Base-by-base conservation (phyloP, 495 filamentous ascomycete species). In the Trypethelium eluteriae region DNA sequence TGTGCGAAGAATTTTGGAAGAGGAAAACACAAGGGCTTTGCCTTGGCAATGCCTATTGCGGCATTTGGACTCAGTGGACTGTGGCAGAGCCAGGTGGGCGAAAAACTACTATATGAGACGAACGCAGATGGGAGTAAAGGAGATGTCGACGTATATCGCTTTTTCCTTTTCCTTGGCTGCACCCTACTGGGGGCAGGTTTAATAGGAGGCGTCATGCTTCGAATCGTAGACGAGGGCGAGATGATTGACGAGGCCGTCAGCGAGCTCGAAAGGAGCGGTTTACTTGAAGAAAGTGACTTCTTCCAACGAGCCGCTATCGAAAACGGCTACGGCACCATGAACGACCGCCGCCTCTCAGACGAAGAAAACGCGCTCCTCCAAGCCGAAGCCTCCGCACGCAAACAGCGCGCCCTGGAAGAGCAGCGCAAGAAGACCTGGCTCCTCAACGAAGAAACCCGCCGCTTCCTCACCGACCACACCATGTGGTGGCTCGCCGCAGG, bases 1-100 rank as follows among this genome's bases (percentile, higher is more conserved):
- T 96, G 92, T 67, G 94, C 93, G 35, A 98, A 98, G 84, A 98
- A 96, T 76, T 97, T 98, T 75, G 91, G 93, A 25, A 81, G 87
- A 47, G 90, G 92, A 2, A 92, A 88, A 73, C 85, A 95, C 71
- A 89, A 92, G 74, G 93, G 94, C 0, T 75, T 98, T 65, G 92
- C 95, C 72, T 79, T 98, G 64, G 93, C 93, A 34, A 76, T 90
- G 63, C 94, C 94, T 6, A 97, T 98, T 79, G 91, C 94, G 0
- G 86, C 89, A 2, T 96, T 96, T 74, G 94, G 94, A 11, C 77
- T 98, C 61, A 96, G 93, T 70, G 89, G 91, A 4, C 90, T 98
- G 89, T 96, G 93, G 88, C 82, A 90, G 79, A 94, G 90, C 70
- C 94, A 98, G 78, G 74, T 96, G 46, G 93, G 89, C 34, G 92